Evolutionary conservation across 2,329 filamentous ascomycete genomes (phyloP).

Genomic region (Cryphonectria japonica): DNA sequence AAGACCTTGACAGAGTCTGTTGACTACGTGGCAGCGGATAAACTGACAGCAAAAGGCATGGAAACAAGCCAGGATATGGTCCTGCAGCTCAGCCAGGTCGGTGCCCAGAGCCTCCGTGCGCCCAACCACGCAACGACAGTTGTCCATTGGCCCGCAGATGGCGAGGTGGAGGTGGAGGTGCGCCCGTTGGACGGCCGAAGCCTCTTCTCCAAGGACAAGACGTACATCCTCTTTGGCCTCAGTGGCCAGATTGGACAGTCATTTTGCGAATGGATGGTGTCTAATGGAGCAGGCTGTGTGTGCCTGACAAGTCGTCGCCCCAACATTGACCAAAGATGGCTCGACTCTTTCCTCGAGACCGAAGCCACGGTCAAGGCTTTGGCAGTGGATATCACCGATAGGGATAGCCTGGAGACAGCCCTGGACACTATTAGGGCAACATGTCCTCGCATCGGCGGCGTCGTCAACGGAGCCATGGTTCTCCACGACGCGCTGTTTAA

Average conservation of each 20-base stretch:
- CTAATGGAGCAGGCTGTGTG: slow-evolving; percentile 42
- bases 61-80: not conserved
- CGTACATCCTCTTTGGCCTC: slow-evolving; percentile 41
- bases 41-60: no score
- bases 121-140: not conserved
- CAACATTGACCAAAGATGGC: slow-evolving; percentile 37
- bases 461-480: slow-evolving; percentile 30
- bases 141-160: slow-evolving; percentile 12
- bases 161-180: not conserved
- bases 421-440: slow-evolving; percentile 2
- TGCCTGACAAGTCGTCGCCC: slow-evolving; percentile 46
- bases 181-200: slow-evolving; percentile 6
- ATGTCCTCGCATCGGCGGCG: slow-evolving; percentile 21
- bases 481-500: slow-evolving; percentile 25
- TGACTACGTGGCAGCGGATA: no score
- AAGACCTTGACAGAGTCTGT: not conserved
- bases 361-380: slow-evolving; percentile 27
- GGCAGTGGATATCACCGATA: slow-evolving; percentile 20
- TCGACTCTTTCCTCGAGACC: slow-evolving; percentile 31
- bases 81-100: not conserved
- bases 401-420: not conserved
- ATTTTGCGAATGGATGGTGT: slow-evolving; percentile 45
- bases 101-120: not conserved
- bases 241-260: slow-evolving; percentile 43
- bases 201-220: slow-evolving; percentile 35